Conservation (phyloP, 2,329 filamentous ascomycete species). For the Phaeosphaeria sp. region DNA sequence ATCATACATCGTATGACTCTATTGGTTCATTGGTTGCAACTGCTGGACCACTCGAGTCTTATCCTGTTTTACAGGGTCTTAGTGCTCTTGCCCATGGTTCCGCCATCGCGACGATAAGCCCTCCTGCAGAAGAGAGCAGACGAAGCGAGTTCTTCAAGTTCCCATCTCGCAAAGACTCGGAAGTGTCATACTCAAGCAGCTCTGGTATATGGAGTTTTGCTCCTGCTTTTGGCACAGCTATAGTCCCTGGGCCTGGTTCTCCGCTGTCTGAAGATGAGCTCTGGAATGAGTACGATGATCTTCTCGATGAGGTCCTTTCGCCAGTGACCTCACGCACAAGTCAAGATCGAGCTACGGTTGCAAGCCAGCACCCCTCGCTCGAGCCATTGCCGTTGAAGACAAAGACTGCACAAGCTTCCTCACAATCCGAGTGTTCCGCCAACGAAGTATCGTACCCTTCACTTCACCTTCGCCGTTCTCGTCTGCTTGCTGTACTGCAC, state of each 20-base stretch:
- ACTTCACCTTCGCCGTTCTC: conserved; percentile 57
- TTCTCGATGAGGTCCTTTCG: conserved; percentile 74
- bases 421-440: conserved; percentile 41
- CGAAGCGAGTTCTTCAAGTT: conserved; percentile 75
- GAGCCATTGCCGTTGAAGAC: conserved; percentile 38
- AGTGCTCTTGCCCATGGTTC: conserved; percentile 45
- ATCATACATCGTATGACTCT: conserved; percentile 42
- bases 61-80: conserved; percentile 44
- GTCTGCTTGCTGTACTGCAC: conserved; percentile 59
- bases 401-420: conserved; percentile 25
- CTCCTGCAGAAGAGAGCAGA: conserved; percentile 36
- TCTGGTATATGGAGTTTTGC: conserved; percentile 67
- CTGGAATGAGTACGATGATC: conserved; percentile 93
- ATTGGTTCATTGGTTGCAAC: conserved; percentile 35
- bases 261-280: conserved; percentile 82
- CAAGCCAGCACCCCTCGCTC: conserved; percentile 33
- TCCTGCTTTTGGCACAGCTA: conserved; percentile 64
- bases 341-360: conserved; percentile 14
- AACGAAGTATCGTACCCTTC: conserved; percentile 36
- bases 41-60: conserved; percentile 41
- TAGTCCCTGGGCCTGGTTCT: conserved; percentile 68
- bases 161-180: conserved; percentile 74
- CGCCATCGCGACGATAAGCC: conserved; percentile 45
- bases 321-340: conserved; percentile 36
- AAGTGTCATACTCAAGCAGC: conserved; percentile 69